A percentile compares a stretch with the other conserved stretches of the same genome.
Evolutionary conservation across 805 yeast genomes (phyloP).

Genomic region (Candida krabiensis): DNA sequence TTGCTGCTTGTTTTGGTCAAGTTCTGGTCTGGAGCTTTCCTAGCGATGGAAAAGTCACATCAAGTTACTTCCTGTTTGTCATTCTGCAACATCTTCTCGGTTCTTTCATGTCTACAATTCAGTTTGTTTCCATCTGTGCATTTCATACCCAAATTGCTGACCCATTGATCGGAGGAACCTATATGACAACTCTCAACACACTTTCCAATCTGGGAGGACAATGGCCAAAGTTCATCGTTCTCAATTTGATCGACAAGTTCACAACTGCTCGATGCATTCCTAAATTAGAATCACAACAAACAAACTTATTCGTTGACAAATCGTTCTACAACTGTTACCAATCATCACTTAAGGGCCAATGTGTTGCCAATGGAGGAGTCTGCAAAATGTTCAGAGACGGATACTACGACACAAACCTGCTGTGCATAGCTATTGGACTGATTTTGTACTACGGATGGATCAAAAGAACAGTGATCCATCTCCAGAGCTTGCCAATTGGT

Average conservation of each 20-base stretch:
- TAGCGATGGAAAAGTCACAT: conserved; percentile 42
- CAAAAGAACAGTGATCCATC: conserved; percentile 53
- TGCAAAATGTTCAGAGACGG: conserved; percentile 70
- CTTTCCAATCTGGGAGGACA: conserved; percentile 93
- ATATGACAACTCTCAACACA: conserved; percentile 94
- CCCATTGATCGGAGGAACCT: conserved; percentile 94
- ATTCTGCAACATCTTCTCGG: conserved; percentile 81
- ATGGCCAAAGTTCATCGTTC: conserved; percentile 89
- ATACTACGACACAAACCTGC: conserved; percentile 70
- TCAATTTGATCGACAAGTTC: conserved; percentile 76
- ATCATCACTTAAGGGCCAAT: conserved; percentile 42
- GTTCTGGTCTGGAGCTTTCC: conserved; percentile 75
- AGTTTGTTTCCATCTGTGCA: conserved; percentile 90
- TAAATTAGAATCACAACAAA: conserved; percentile 1
- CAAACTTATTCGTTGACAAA: conserved; percentile 25
- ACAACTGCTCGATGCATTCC: conserved; percentile 63
- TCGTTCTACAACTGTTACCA: conserved; percentile 31
- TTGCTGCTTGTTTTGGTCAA: conserved; percentile 77
- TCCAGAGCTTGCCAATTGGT: conserved; percentile 71
- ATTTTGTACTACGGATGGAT: conserved; percentile 65
- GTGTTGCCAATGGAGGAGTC: conserved; percentile 55
- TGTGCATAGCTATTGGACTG: conserved; percentile 71
- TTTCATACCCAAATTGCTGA: conserved; percentile 96
- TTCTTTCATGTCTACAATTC: conserved; percentile 92
- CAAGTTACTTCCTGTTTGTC: conserved; percentile 63